Base-by-base conservation (phyloP, 2,329 filamentous ascomycete species). In the Exophiala alcalophila region DNA sequence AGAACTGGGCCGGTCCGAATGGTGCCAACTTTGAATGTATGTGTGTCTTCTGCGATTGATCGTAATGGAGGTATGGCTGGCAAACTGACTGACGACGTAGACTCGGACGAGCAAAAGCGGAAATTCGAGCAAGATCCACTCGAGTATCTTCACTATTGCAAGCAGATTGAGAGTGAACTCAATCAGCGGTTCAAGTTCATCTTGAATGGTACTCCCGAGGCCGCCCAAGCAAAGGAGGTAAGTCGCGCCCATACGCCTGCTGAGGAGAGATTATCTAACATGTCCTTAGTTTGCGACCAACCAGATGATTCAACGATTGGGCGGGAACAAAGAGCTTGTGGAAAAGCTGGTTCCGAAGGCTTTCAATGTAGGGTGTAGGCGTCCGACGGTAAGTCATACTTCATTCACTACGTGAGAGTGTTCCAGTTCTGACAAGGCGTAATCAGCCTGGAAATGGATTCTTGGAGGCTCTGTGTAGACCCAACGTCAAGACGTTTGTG, bases 401-500 rank as follows among this genome's bases (percentile, higher is more conserved):
- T n/a, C n/a, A n/a, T n/a, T n/a, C n/a, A n/a, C n/a, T n/a, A n/a
- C n/a, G n/a, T n/a, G n/a, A n/a, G n/a, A n/a, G n/a, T n/a, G n/a
- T n/a, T n/a, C n/a, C 21, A 28, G 11, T 11, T 8, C 38, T 37
- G 28, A 38, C 12, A 12, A 12, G 9, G 19, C 4, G n/a, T n/a
- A n/a, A n/a, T n/a, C 16, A 47, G 44, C 55, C 55, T 3, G 54
- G 52, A 10, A 44, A 49, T 16, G 55, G 55, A 3, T 48, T 48
- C 36, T 21, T 51, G 4, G 49, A 52, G 33, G 47, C 49, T 18
- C 57, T 70, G 14, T 60, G 60, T 3, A 50, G 67, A 38, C 59
- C 63, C 8, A 75, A 77, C 32, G 69, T 75, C 4, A 55, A 62
- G n/a, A 63, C 65, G 5, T 62, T 72, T 20, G 62, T 61, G 16